These are phyloP conservation scores for Alternaria atra DNA, from an alignment of 2,329 filamentous ascomycete genomes.

Conservation along the genomic window DNA sequence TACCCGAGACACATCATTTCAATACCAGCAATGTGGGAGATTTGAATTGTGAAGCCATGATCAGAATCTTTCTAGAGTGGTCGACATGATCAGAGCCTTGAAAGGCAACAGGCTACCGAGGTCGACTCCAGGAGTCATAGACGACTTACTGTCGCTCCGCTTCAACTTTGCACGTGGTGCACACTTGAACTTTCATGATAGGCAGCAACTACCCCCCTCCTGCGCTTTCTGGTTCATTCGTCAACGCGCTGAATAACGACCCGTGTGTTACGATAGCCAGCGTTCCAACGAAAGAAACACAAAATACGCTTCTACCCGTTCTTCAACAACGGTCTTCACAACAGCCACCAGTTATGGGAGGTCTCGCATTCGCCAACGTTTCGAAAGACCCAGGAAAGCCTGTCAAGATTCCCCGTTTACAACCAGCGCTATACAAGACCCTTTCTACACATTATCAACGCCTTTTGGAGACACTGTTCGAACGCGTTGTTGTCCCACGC, in stretches of 20 bases:
- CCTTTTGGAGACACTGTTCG: slow-evolving; percentile 63
- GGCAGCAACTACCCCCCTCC: neutral
- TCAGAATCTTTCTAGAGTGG: neutral
- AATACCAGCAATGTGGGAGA: neutral
- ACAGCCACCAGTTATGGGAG: slow-evolving; percentile 67
- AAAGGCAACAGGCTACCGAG: neutral
- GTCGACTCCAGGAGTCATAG: neutral
- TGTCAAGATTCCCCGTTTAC: slow-evolving; percentile 73
- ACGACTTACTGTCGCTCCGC: neutral
- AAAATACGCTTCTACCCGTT: neutral
- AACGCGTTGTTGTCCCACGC: slow-evolving; percentile 66
- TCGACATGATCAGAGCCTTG: neutral
- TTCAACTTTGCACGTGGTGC: neutral
- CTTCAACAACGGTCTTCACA: neutral
- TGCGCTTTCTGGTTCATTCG: neutral
- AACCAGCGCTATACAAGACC: slow-evolving; percentile 62
- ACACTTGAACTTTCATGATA: neutral
- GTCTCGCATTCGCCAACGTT: slow-evolving; percentile 51
- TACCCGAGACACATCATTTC: neutral
- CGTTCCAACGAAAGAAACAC: neutral
- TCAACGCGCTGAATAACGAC: neutral
- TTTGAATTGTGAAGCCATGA: neutral
- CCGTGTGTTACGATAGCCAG: neutral
- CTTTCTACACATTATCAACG: slow-evolving; percentile 59
- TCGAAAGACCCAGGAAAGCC: slow-evolving; percentile 51